A percentile compares a stretch with the other conserved stretches of the same genome.
These are phyloP conservation scores for Fonsecaea pedrosoi DNA, from an alignment of 2,329 filamentous ascomycete species.

Conservation along the genomic window DNA sequence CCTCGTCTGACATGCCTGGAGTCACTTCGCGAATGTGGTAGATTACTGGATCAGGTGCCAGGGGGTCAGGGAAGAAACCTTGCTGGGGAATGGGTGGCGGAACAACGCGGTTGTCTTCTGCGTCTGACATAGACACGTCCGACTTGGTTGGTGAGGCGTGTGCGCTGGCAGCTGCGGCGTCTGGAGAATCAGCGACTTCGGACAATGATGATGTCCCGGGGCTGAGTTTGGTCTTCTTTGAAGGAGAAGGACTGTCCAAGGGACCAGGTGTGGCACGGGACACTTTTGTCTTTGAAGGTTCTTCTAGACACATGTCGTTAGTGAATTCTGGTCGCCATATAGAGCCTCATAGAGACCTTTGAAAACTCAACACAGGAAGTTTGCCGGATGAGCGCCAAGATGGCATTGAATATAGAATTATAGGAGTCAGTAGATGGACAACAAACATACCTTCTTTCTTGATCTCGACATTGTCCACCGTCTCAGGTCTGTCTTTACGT, in stretches of 20 bases:
- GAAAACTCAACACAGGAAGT: constrained; percentile 11
- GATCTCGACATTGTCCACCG: constrained; percentile 61
- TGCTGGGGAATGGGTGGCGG: constrained; percentile 73
- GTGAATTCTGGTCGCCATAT: constrained; percentile 4
- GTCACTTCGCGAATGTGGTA: constrained; percentile 85
- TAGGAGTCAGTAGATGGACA: neutral
- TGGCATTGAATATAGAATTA: neutral
- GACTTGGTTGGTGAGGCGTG: constrained; percentile 67
- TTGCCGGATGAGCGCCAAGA: constrained; percentile 13
- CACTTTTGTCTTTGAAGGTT: constrained; percentile 31
- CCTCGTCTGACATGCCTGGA: constrained; percentile 79
- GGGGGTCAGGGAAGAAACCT: constrained; percentile 90
- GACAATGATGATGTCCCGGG: constrained; percentile 41
- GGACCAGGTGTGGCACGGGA: constrained; percentile 35
- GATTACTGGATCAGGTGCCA: constrained; percentile 85
- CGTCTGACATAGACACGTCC: constrained; percentile 66
- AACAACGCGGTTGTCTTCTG: constrained; percentile 53
- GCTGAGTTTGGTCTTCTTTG: constrained; percentile 42
- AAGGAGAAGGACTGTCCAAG: constrained; percentile 39
- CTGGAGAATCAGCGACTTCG: constrained; percentile 41
- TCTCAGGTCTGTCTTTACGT: constrained; percentile 71
- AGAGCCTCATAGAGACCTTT: neutral
- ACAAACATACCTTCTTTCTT: constrained; percentile 61
- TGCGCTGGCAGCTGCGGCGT: constrained; percentile 56
- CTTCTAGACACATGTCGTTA: constrained; percentile 29